Evolutionary conservation across 306 rosid species (phyloP).

Genomic region (Cicer arietinum): DNA sequence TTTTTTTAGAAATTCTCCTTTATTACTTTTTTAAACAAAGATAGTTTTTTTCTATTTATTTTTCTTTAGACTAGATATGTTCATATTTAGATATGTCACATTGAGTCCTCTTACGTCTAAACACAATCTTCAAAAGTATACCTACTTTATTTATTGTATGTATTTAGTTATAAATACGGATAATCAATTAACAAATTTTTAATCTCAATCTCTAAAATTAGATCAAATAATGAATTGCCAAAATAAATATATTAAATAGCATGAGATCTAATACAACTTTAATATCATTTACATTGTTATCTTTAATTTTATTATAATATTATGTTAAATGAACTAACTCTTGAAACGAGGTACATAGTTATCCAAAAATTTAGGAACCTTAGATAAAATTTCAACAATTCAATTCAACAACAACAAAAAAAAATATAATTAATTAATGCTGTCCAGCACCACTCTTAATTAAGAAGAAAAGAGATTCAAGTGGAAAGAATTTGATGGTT

Average conservation of each 20-base stretch:
- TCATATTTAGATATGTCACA: constrained; percentile 30
- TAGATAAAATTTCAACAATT: too few relatives aligned
- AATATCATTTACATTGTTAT: too few relatives aligned
- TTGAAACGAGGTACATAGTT: too few relatives aligned
- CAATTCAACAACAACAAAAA: not conserved
- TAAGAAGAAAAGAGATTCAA: constrained; percentile 33
- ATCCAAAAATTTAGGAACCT: too few relatives aligned
- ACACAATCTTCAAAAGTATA: constrained; percentile 1
- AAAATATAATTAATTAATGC: not conserved
- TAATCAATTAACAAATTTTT: too few relatives aligned
- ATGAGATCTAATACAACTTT: too few relatives aligned
- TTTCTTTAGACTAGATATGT: not conserved
- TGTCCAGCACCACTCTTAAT: constrained; percentile 26
- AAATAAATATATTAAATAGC: not conserved
- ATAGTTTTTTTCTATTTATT: not conserved
- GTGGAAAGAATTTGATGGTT: constrained; percentile 34
- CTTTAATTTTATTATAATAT: too few relatives aligned
- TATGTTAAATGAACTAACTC: too few relatives aligned
- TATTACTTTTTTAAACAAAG: too few relatives aligned
- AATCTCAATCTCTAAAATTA: too few relatives aligned
- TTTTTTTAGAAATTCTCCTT: too few relatives aligned
- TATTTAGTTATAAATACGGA: not conserved
- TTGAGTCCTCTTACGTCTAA: constrained; percentile 20
- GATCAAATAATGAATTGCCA: too few relatives aligned
- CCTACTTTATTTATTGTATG: constrained; percentile 1